Conservation (phyloP, 2,329 filamentous ascomycete species). For the Diaporthe caulivora region DNA sequence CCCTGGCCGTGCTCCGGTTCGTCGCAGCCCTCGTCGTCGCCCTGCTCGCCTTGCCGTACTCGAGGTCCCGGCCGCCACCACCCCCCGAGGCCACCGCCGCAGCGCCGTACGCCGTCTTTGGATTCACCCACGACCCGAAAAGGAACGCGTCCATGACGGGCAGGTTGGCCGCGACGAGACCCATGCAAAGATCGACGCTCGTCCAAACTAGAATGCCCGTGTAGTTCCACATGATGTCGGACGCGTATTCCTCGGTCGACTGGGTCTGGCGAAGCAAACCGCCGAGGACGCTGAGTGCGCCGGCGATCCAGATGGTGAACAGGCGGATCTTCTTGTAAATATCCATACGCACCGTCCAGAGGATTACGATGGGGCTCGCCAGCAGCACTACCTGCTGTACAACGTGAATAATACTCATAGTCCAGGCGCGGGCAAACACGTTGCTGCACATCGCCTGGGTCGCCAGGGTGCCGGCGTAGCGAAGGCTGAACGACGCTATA, state of each 20-base stretch:
- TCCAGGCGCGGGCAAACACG: conserved; percentile 39
- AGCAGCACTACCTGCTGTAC: conserved; percentile 49
- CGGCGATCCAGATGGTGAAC: conserved; percentile 47
- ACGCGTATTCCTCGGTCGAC: conserved; percentile 7
- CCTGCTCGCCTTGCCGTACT: conserved; percentile 11
- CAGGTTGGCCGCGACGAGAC: conserved; percentile 47
- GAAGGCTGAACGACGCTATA: conserved; percentile 42
- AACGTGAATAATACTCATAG: conserved; percentile 48
- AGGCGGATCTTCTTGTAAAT: conserved; percentile 45
- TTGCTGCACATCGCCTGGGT: conserved; percentile 2
- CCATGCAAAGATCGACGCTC: conserved; percentile 46
- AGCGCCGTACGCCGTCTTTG: conserved; percentile 21
- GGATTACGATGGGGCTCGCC: conserved; percentile 47
- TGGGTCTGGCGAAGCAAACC: conserved; percentile 44
- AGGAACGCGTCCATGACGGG: conserved; percentile 46
- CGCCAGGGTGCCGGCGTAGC: conserved; percentile 26
- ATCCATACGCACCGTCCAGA: conserved; percentile 49
- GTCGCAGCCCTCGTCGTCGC: conserved; percentile 1
- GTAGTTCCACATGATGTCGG: conserved; percentile 41
- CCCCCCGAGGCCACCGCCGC: neutral
- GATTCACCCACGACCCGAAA: conserved; percentile 37
- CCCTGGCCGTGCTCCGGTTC: neutral
- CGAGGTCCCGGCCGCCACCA: neutral
- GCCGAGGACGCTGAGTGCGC: conserved; percentile 36
- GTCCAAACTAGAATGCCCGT: conserved; percentile 44